A percentile compares a stretch with the other conserved stretches of the same genome.
phyloP scores from a whole-genome alignment of 2,329 filamentous ascomycete genomes.

The Plectosphaerella sp. region DNA sequence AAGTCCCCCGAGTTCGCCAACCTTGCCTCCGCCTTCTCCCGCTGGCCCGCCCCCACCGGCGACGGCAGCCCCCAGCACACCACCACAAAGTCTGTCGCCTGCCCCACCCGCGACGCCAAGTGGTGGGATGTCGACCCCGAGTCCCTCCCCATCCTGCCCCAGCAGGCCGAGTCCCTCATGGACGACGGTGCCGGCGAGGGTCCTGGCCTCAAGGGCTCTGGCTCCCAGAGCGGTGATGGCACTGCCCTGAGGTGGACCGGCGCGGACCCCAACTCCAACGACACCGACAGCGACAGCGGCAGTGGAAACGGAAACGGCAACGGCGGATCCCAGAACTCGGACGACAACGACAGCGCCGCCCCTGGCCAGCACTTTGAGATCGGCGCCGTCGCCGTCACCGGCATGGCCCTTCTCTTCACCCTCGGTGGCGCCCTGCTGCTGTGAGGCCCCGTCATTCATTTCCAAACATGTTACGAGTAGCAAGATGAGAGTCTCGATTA shows the following conservation, averaged over 20 bases:
- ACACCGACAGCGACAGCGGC: slow-evolving; percentile 24
- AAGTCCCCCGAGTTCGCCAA: slow-evolving; percentile 59
- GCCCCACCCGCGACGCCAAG: slow-evolving; percentile 41
- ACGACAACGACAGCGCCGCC: slow-evolving; percentile 24
- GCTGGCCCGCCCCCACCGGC: slow-evolving; percentile 47
- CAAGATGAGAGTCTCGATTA: too few species aligned
- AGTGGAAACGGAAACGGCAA: slow-evolving; percentile 2
- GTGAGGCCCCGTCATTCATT: slow-evolving; percentile 17
- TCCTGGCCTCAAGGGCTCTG: slow-evolving; percentile 46
- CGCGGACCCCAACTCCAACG: slow-evolving; percentile 21
- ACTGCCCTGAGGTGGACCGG: slow-evolving; percentile 33
- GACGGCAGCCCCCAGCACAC: slow-evolving; percentile 40
- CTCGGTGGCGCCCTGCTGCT: slow-evolving; percentile 34
- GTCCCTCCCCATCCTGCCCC: slow-evolving; percentile 47
- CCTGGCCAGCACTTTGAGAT: slow-evolving; percentile 18
- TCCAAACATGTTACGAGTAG: too few species aligned
- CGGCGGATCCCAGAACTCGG: slow-evolving; percentile 3
- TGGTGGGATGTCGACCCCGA: slow-evolving; percentile 47
- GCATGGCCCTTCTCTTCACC: slow-evolving; percentile 27
- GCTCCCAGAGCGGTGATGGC: slow-evolving; percentile 48
- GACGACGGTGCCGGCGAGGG: slow-evolving; percentile 47
- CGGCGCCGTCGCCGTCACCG: slow-evolving; percentile 29
- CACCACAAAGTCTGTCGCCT: slow-evolving; percentile 40
- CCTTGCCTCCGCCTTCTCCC: slow-evolving; percentile 42
- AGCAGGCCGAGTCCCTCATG: slow-evolving; percentile 46